Conservation (phyloP, 352 stramenopile species). For the Pythium myriotylum region DNA sequence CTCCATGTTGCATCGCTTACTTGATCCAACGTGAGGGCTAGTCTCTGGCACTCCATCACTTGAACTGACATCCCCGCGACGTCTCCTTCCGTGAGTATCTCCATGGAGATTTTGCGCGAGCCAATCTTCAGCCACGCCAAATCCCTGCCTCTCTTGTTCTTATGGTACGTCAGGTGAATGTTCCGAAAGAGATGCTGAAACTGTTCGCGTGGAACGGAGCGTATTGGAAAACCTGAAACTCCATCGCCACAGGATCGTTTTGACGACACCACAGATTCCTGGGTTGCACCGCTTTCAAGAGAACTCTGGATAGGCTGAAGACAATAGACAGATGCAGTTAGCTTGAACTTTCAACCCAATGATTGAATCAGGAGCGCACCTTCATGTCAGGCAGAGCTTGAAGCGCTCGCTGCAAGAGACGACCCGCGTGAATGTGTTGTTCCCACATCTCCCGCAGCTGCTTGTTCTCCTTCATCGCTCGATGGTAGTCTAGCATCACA, state of each 20-base stretch:
- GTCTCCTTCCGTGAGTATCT: slow-evolving; percentile 4
- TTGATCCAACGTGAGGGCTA: slow-evolving; percentile 9
- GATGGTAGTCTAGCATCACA: neutral
- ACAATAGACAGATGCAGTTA: neutral
- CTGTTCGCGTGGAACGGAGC: neutral
- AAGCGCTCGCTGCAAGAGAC: slow-evolving; percentile 11
- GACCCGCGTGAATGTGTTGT: slow-evolving; percentile 1
- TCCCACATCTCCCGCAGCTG: slow-evolving; percentile 14
- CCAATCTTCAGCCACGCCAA: slow-evolving; percentile 13
- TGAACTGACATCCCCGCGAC: slow-evolving; percentile 7
- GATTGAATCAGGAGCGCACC: neutral
- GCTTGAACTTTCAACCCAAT: neutral
- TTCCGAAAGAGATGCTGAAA: slow-evolving; percentile 18
- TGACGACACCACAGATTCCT: neutral
- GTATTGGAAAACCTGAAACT: neutral
- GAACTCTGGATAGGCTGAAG: neutral
- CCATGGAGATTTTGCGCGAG: slow-evolving; percentile 19
- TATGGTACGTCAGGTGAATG: slow-evolving; percentile 15
- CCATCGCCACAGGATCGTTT: neutral
- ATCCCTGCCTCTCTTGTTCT: neutral
- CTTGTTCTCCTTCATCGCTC: slow-evolving; percentile 12
- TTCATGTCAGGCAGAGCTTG: neutral
- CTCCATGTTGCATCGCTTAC: slow-evolving; percentile 15
- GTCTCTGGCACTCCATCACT: slow-evolving; percentile 21
- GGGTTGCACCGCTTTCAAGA: too few species aligned